Evolutionary conservation across 192 early-diverging fungal species (phyloP).

Genomic region (Geranomyces variabilis): DNA sequence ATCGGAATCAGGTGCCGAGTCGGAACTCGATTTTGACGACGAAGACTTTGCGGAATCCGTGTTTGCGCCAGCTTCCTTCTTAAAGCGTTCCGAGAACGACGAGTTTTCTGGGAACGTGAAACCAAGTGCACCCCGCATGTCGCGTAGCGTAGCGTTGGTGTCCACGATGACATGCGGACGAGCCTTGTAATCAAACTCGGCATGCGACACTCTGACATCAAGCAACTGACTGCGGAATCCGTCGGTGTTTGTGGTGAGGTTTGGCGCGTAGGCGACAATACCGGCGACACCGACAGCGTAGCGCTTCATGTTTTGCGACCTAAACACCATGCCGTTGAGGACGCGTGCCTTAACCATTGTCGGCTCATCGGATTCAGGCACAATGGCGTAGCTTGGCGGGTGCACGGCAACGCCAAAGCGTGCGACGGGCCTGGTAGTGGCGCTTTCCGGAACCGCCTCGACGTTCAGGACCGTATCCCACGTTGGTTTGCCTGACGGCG

Average conservation of each 20-base stretch:
- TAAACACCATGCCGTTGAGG: slow-evolving; percentile 5
- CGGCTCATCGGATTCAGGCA: not conserved
- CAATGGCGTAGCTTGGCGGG: slow-evolving; percentile 19
- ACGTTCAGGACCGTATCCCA: slow-evolving; percentile 20
- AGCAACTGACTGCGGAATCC: not conserved
- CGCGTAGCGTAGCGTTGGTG: no score
- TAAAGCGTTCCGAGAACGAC: no score
- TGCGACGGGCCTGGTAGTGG: not conserved
- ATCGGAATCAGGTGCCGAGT: no score
- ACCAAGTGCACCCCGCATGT: no score
- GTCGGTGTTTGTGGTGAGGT: not conserved
- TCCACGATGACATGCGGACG: not conserved
- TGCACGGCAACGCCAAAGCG: slow-evolving; percentile 13
- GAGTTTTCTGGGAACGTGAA: no score
- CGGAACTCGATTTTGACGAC: no score
- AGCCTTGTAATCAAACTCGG: slow-evolving; percentile 16
- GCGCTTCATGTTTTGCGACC: not conserved
- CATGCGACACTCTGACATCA: slow-evolving; percentile 14
- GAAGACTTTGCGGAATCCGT: no score
- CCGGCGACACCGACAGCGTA: slow-evolving; percentile 13
- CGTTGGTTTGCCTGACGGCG: not conserved
- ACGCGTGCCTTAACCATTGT: slow-evolving; percentile 17
- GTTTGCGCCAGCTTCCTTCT: no score
- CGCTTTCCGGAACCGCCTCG: not conserved
- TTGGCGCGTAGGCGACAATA: slow-evolving; percentile 16